Evolutionary conservation across 257 asterid genomes (phyloP).

Genomic region (Jacaranda mimosifolia): DNA sequence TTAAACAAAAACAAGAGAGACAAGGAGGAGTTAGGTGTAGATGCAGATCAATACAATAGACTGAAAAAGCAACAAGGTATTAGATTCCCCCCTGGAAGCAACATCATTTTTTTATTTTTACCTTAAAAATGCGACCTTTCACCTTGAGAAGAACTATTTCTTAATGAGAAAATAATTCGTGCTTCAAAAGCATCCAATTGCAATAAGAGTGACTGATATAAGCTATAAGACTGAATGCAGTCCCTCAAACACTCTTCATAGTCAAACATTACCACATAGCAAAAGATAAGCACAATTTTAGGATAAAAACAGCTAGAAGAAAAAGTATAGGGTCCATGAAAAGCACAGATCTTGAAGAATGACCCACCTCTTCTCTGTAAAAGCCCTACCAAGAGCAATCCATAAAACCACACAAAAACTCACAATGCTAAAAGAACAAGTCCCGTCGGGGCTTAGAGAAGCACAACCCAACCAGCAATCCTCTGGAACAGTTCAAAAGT

Average conservation of each 20-base stretch:
- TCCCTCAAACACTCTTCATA: slow-evolving; percentile 44
- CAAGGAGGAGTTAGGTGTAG: slow-evolving; percentile 4
- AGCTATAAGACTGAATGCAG: slow-evolving; percentile 52
- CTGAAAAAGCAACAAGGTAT: slow-evolving; percentile 27
- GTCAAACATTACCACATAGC: slow-evolving; percentile 54
- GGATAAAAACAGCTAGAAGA: slow-evolving; percentile 47
- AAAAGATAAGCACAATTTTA: slow-evolving; percentile 54
- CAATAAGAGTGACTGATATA: slow-evolving; percentile 30
- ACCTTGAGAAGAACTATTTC: slow-evolving; percentile 32
- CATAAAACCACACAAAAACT: slow-evolving; percentile 62
- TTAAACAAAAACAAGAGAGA: background rate
- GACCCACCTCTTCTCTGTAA: slow-evolving; percentile 62
- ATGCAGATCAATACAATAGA: slow-evolving; percentile 34
- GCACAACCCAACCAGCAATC: slow-evolving; percentile 60
- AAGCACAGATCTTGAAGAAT: slow-evolving; percentile 79
- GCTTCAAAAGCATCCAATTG: slow-evolving; percentile 40
- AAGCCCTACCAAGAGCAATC: slow-evolving; percentile 69
- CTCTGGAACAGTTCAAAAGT: slow-evolving; percentile 64
- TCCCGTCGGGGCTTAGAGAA: slow-evolving; percentile 48
- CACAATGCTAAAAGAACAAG: slow-evolving; percentile 47
- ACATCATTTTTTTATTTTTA: slow-evolving; percentile 10
- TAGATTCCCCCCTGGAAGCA: slow-evolving; percentile 11
- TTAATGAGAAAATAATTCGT: slow-evolving; percentile 17
- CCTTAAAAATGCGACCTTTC: slow-evolving; percentile 37
- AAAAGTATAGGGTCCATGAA: slow-evolving; percentile 55